phyloP scores from a whole-genome alignment of 257 asterid genomes.

The Galeopsis tetrahit region DNA sequence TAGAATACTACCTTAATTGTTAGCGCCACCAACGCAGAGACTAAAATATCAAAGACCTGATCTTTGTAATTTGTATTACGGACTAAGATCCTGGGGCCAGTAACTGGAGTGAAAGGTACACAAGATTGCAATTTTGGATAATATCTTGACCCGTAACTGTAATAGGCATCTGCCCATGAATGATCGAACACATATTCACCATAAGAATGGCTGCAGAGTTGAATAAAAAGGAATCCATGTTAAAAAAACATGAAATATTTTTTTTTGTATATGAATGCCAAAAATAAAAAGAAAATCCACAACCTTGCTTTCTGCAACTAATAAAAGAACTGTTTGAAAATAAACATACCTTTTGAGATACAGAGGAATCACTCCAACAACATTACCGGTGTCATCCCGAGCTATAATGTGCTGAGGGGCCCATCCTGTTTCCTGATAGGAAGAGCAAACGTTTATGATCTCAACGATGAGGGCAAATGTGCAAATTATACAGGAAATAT shows the following conservation, averaged over 20 bases:
- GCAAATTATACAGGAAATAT: conserved; percentile 18
- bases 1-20: conserved; percentile 63
- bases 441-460: conserved; percentile 32
- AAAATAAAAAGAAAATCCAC: background rate
- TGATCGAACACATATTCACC: conserved; percentile 98
- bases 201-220: conserved; percentile 86
- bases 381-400: conserved; percentile 57
- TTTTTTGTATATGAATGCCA: conserved; percentile 1
- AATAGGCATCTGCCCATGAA: conserved; percentile 98
- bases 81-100: conserved; percentile 92
- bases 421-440: conserved; percentile 94
- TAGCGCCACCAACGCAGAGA: conserved; percentile 83
- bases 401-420: conserved; percentile 86
- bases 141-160: conserved; percentile 81
- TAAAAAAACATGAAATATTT: conserved; percentile 17
- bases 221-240: conserved; percentile 36
- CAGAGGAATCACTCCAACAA: conserved; percentile 92
- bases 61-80: conserved; percentile 68
- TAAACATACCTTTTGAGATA: conserved; percentile 84
- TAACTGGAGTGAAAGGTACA: conserved; percentile 96
- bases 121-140: conserved; percentile 92
- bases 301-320: conserved; percentile 6
- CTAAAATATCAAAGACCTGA: conserved; percentile 82
- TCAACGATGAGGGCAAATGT: conserved; percentile 24
- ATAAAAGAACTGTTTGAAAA: conserved; percentile 10